Conservation (phyloP, 2,329 filamentous ascomycete species). For the Rhynchosporium graminicola region DNA sequence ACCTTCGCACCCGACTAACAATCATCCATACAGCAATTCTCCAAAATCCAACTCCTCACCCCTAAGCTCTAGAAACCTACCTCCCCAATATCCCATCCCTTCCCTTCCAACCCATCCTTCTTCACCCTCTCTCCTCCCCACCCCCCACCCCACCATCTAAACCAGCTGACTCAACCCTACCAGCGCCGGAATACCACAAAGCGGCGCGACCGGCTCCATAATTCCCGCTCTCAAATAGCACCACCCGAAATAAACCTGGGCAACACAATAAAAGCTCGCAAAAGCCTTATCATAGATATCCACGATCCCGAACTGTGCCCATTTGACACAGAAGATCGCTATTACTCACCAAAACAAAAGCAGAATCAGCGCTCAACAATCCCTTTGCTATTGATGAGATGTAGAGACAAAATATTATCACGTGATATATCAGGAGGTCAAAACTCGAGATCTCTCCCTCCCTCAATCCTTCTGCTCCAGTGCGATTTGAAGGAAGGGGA, state of each 20-base stretch:
- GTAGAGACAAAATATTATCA: no score
- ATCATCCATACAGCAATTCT: no score
- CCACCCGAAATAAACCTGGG: slow-evolving; percentile 18
- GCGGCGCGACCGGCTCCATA: slow-evolving; percentile 14
- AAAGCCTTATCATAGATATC: slow-evolving; percentile 24
- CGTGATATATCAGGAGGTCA: no score
- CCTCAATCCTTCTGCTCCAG: no score
- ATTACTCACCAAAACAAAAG: no score
- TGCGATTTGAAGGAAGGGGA: no score
- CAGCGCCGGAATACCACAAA: slow-evolving; percentile 22
- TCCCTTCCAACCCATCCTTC: neutral
- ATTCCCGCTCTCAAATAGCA: slow-evolving; percentile 22
- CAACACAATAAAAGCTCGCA: slow-evolving; percentile 11
- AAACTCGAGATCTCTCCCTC: no score
- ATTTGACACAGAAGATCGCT: slow-evolving; percentile 23
- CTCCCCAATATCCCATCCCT: neutral
- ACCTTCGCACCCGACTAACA: no score
- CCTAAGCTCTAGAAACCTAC: neutral
- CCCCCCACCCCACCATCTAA: no score
- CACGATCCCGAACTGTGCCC: slow-evolving; percentile 24
- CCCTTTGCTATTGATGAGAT: no score
- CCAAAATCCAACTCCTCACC: neutral
- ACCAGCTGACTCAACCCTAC: slow-evolving; percentile 17
- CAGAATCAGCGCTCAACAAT: no score
- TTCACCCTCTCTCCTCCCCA: neutral